Evolutionary conservation across 2,329 filamentous ascomycete genomes (phyloP).

Genomic region (Alternaria arbusti): DNA sequence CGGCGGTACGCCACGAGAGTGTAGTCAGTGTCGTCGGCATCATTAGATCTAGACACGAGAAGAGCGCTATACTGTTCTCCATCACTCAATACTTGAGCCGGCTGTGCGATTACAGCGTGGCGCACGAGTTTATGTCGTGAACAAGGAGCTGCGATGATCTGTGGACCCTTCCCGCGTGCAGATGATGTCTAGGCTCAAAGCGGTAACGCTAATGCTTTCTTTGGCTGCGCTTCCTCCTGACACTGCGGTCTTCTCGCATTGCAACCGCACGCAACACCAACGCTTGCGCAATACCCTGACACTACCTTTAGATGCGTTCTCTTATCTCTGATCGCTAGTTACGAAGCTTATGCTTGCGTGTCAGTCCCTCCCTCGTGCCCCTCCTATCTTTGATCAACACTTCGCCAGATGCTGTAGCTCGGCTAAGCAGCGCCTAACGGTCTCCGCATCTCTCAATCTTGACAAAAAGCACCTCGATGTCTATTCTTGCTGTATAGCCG

Average conservation of each 20-base stretch:
- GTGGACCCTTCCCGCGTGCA: background rate
- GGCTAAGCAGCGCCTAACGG: background rate
- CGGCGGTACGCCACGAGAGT: background rate
- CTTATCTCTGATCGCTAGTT: background rate
- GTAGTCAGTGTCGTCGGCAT: background rate
- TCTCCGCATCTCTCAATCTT: background rate
- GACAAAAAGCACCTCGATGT: background rate
- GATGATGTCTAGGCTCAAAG: background rate
- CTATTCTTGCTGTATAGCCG: background rate
- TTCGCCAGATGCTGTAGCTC: background rate
- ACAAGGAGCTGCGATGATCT: background rate
- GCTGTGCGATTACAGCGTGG: background rate
- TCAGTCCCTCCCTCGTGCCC: background rate
- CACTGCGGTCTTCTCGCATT: background rate
- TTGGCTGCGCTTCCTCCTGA: background rate
- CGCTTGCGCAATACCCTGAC: background rate
- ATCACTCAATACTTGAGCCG: background rate
- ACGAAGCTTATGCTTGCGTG: background rate
- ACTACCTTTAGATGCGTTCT: background rate
- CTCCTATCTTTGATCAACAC: background rate
- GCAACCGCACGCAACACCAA: slow-evolving; percentile 1
- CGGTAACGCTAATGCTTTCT: background rate
- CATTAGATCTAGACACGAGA: background rate
- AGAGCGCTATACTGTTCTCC: background rate
- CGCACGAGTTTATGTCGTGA: slow-evolving; percentile 1